Evolutionary conservation across 805 yeast species (phyloP), one percentile per base, ranked within the genome.

Genomic region (Maudiozyma pseudohumilis): DNA sequence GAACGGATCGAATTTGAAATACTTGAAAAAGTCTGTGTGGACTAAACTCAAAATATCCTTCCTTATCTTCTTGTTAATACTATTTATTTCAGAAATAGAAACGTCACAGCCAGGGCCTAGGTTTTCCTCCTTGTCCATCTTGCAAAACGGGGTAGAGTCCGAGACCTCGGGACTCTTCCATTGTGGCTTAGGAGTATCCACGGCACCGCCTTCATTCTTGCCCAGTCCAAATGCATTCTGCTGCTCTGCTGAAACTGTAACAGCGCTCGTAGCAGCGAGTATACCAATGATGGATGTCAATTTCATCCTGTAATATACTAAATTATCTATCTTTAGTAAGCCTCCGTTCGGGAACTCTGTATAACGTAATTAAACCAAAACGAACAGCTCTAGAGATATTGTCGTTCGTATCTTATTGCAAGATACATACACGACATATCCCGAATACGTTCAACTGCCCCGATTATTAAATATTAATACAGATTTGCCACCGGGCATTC

Each of bases 1-100:
- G 59, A 77, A 85, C 40, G 92, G 67, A 53, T 92, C 87, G 39
- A 92, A 70, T 56, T 86, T 79, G 66, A 85, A 92, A 56, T 83
- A 85, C 46, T 80, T 74, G 73, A 92, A 89, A 61, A 84, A 92
- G 47, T 88, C 86, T 26, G 85, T 77, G 31, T 69, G 55, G 7
- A 80, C 81, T 31, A 89, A 59, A 6, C 71, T 61, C 13, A 66
- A 52, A n/a, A 89, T 57, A 18, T 68, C 59, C 1, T 80, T 78
- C 35, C 80, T 63, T n/a, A 80, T 61, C 29, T 64, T 56, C 2
- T 44, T 35, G 55, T 80, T 80, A 20, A 75, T 60, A 2, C 56
- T 60, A 50, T 77, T 71, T 22, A 79, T 69, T 42, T 74, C 72
- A 6, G 60, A 49, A 39, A 69, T 68, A 0, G 68, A 60, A 6